Evolutionary conservation across 257 asterid genomes (phyloP).

Genomic region (Agastache rugosa): DNA sequence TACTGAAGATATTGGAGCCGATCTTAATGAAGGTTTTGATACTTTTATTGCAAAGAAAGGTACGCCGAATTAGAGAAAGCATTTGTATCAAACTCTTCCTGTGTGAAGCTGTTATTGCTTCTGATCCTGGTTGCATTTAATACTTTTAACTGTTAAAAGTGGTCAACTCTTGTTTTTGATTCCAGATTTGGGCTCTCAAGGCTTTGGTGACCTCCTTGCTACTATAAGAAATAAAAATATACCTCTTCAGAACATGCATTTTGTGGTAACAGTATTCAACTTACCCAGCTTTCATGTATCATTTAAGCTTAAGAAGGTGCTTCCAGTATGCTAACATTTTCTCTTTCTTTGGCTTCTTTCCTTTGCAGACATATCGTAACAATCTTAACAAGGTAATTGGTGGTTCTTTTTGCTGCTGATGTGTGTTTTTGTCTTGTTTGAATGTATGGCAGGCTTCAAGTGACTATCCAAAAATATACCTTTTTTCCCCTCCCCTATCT

Average conservation of each 20-base stretch:
- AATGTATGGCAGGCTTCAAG: constrained; percentile 15
- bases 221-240: constrained; percentile 79
- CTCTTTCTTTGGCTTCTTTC: constrained; percentile 37
- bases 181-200: constrained; percentile 91
- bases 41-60: constrained; percentile 84
- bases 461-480: background rate
- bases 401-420: constrained; percentile 37
- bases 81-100: constrained; percentile 18
- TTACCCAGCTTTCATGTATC: constrained; percentile 31
- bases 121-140: constrained; percentile 24
- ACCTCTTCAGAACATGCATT: constrained; percentile 97
- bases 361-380: constrained; percentile 92
- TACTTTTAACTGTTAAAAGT: constrained; percentile 35
- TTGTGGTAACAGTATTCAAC: constrained; percentile 73
- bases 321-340: constrained; percentile 32
- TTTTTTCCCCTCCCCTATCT: background rate
- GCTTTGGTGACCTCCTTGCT: constrained; percentile 92
- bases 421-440: constrained; percentile 24
- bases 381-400: constrained; percentile 88
- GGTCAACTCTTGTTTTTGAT: constrained; percentile 39
- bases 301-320: constrained; percentile 36
- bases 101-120: constrained; percentile 30
- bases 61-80: constrained; percentile 40
- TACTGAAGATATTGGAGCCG: constrained; percentile 86
- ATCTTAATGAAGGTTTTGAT: constrained; percentile 90